Base-by-base conservation (phyloP, 1,284 basidiomycete genomes). In the Pseudozyma sp. region DNA sequence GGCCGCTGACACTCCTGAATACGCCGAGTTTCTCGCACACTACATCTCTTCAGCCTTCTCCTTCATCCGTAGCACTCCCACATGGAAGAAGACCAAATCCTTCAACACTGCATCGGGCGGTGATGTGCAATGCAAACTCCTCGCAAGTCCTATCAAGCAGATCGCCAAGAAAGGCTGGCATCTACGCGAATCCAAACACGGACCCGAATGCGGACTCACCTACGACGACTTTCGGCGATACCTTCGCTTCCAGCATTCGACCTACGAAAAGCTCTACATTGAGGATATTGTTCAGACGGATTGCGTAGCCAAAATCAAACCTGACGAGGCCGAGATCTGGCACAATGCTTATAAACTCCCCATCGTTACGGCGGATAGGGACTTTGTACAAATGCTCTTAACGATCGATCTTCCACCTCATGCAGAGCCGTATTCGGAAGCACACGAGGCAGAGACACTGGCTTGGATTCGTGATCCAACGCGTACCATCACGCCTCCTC, bases 301-400 rank as follows among this genome's bases (percentile, higher is more conserved):
- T n/a, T 60, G 72, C 36, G 60, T 82, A 39, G 50, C 75, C 47
- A 54, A 57, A 39, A 53, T 82, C 48, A 60, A 69, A 38, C 34
- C 52, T n/a, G 62, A 63, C 25, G 51, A 72, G 36, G 70, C 77
- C 5, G 76, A 68, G 39, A 62, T 83, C 18, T 81, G 79, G 79
- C 66, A 71, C 48, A 79, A 79, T 52, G 50, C 62, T 13, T 77
- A 83, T 70, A 74, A 71, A 49, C 62, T 81, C 25, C 78, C 81
- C 42, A 66, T 65, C 54, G 59, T 77, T 16, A 79, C 75, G 7
- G 52, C 77, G 36, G 72, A 82, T 55, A 62, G 82, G 25, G 82
- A 83, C 67, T 83, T 83, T 67, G 64, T 81, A 9, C 70, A 82
- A 71, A 74, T 82, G 52, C 64, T 83, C 0, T 34, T 83, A 14